These are phyloP conservation scores for Ganoderma lucidum DNA, from an alignment of 1,284 basidiomycete species.

Conservation along the genomic window DNA sequence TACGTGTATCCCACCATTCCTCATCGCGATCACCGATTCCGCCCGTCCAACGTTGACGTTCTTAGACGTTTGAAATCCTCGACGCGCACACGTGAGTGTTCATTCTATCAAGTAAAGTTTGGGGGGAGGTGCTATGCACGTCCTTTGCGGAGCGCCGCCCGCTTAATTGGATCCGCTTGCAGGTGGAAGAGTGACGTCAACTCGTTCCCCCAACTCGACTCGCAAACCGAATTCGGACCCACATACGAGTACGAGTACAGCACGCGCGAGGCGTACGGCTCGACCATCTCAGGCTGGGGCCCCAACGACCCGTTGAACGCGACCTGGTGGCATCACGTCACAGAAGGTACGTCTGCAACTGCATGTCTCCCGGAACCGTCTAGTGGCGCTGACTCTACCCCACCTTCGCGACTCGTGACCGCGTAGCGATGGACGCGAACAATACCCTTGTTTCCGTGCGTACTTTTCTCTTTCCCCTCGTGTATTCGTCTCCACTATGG, in stretches of 20 bases:
- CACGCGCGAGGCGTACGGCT: slow-evolving; percentile 73
- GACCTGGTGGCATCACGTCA: slow-evolving; percentile 86
- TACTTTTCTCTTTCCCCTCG: slow-evolving; percentile 20
- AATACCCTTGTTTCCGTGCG: slow-evolving; percentile 64
- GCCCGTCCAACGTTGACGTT: not conserved
- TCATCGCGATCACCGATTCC: not conserved
- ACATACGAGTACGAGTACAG: slow-evolving; percentile 76
- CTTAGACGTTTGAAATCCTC: slow-evolving; percentile 75
- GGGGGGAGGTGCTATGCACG: slow-evolving; percentile 15
- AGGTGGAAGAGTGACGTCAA: slow-evolving; percentile 74
- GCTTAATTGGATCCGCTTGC: slow-evolving; percentile 13
- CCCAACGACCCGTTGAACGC: slow-evolving; percentile 77
- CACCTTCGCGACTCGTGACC: slow-evolving; percentile 14
- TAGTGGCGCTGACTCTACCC: not conserved
- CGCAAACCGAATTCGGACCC: slow-evolving; percentile 66
- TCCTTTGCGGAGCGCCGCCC: not conserved
- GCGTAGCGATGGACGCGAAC: slow-evolving; percentile 69
- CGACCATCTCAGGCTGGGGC: slow-evolving; percentile 68
- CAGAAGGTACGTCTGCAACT: slow-evolving; percentile 61
- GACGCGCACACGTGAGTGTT: slow-evolving; percentile 74
- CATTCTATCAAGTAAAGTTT: slow-evolving; percentile 13
- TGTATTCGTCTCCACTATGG: not conserved
- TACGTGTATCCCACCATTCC: not conserved
- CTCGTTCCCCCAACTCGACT: slow-evolving; percentile 61
- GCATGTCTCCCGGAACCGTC: not conserved